Evolutionary conservation across 257 asterid species (phyloP).

Genomic region (Schizonepeta tenuifolia): DNA sequence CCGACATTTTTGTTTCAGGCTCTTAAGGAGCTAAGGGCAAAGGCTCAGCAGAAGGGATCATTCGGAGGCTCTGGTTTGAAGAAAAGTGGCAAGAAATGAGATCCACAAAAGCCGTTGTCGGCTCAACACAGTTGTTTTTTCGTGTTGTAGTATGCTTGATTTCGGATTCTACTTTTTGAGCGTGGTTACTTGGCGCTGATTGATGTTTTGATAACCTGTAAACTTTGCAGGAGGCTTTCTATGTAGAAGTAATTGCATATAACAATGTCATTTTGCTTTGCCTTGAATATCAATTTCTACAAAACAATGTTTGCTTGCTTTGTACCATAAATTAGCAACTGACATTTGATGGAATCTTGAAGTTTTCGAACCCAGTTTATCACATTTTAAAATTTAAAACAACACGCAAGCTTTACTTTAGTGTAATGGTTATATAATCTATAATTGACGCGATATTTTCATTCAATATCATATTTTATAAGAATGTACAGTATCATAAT

Average conservation of each 20-base stretch:
- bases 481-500: too few relatives aligned
- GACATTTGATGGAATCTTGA: background rate
- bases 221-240: conserved; percentile 7
- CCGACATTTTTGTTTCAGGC: conserved; percentile 45
- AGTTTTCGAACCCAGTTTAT: background rate
- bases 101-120: conserved; percentile 3
- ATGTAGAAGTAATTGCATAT: background rate
- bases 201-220: background rate
- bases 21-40: conserved; percentile 74
- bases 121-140: background rate
- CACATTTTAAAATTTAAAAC: too few relatives aligned
- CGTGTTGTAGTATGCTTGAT: conserved; percentile 20
- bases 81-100: conserved; percentile 88
- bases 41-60: conserved; percentile 75
- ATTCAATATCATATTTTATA: too few relatives aligned
- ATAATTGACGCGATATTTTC: background rate
- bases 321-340: background rate
- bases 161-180: background rate
- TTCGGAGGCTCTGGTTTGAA: conserved; percentile 87
- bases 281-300: background rate
- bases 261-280: background rate
- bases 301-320: background rate
- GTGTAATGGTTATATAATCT: too few relatives aligned
- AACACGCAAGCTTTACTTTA: too few relatives aligned
- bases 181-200: conserved; percentile 18